Base-by-base conservation (phyloP, 164 flowering plant species). In the Umbellularia californica region DNA sequence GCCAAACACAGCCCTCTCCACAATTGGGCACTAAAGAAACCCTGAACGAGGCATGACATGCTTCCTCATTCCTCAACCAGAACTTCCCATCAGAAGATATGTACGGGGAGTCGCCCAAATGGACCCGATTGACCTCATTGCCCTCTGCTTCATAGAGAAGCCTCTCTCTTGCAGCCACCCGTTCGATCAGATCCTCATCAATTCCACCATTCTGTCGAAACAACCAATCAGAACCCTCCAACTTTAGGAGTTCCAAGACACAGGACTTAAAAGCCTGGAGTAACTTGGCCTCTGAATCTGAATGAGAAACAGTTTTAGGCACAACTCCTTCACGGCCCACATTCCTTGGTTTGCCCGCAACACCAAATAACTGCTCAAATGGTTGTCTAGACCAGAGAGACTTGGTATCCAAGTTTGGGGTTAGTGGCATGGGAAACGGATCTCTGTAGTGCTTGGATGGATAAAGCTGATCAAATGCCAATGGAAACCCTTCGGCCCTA, bases 211-310 rank as follows among this genome's bases (percentile, higher is more conserved):
- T 89, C 55, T 84, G 93, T 73, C 83, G 82, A 81, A 96, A 96
- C 84, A 96, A 78, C 97, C 95, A 92, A 10, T 94, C 97, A 41
- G 98, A 91, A 3, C 99, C 98, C 78, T 96, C 99, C 80, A 96
- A 77, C 75, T 88, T 91, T 76, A 96, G 72, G 28, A 96, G 89
- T 82, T 81, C 90, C 80, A 87, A 22, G 63, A 94, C 83, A 78
- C 97, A 96, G 65, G 70, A 77, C 79, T 94, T 84, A 73, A 94
- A 88, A 23, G 94, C 84, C 80, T 84, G 90, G 66, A 96, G 97
- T 80, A 92, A 83, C 79, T 84, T 83, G n/a, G 83, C 84, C 84
- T 96, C 95, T 74, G 80, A 62, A 77, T 91, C 93, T 12, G 80
- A 81, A 60, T 24, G 58, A 14, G 85, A 83, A 69, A 83, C 70